Base-by-base conservation (phyloP, 2,329 filamentous ascomycete genomes). In the Phialophora verrucosa region DNA sequence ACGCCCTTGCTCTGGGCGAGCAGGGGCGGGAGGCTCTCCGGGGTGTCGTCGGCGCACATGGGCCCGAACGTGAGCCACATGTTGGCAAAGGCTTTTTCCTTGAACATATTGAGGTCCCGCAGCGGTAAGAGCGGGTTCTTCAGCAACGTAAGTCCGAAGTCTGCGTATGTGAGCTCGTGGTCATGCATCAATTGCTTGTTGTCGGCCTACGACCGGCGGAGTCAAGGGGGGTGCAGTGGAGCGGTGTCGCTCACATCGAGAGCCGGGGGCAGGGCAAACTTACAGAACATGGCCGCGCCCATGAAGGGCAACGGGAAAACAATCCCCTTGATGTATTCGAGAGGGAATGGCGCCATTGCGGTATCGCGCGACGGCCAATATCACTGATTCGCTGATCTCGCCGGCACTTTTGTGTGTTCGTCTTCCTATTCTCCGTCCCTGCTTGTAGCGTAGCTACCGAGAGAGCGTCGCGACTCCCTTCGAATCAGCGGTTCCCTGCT, bases 1-100 rank as follows among this genome's bases (percentile, higher is more conserved):
- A 77, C 65, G 2, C 82, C 82, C 51, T 59, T 60, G 51, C 55
- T 61, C 38, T 63, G 27, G 8, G 63, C 63, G 12, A 69, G 60
- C 27, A 66, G 17, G n/a, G 29, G 38, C 6, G 51, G 29, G 6
- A 69, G 29, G 5, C n/a, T 25, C 17, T 32, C 8, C 1, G 66
- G 66, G 27, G 53, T 62, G 23, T 69, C 42, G 38, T 54, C 57
- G 29, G 66, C 59, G 55, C 27, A 66, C 25, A 56, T 47, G n/a
- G 61, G 23, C 8, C 66, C 66, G 29, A 63, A 60, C 47, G 47
- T 61, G 50, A 60, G 35, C 63, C 66, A 69, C 23, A 69, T 25
- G 29, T 31, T 20, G 2, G 66, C 66, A 25, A 69, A 69, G 3
- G 64, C 56, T 25, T 66, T 66, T 42, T 69, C 66, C 49, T 66